These are phyloP conservation scores for Backusella mclennaniae DNA, from an alignment of 192 early-diverging fungal species.

Conservation along the genomic window DNA sequence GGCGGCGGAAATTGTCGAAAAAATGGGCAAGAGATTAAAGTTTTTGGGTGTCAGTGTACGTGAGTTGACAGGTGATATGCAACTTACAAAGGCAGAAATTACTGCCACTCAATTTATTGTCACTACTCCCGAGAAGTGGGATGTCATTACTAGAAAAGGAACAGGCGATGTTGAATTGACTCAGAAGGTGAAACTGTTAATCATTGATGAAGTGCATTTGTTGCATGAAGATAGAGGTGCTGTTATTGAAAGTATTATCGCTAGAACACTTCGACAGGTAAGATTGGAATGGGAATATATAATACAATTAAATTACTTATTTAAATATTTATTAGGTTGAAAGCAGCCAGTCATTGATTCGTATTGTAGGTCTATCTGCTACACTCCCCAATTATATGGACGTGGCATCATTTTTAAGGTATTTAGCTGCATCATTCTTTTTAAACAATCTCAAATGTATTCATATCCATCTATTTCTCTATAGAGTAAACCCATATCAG, in stretches of 20 bases:
- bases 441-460: neutral
- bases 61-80: constrained; percentile 98
- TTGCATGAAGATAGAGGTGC: constrained; percentile 95
- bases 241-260: constrained; percentile 95
- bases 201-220: constrained; percentile 98
- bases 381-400: constrained; percentile 98
- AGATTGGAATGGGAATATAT: no score
- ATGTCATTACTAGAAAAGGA: constrained; percentile 96
- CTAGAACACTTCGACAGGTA: constrained; percentile 88
- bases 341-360: constrained; percentile 90
- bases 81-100: constrained; percentile 94
- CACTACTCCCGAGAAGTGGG: constrained; percentile 99
- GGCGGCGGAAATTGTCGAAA: constrained; percentile 92
- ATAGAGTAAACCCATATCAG: constrained; percentile 83
- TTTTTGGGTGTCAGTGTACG: constrained; percentile 85
- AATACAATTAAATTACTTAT: no score
- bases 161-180: constrained; percentile 92
- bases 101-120: constrained; percentile 95
- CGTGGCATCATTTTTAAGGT: constrained; percentile 87
- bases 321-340: constrained; percentile 48
- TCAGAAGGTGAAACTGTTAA: constrained; percentile 85
- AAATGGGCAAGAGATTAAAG: constrained; percentile 81
- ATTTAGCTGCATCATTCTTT: neutral
- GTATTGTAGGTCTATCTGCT: constrained; percentile 95
- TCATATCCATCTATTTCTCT: neutral